Conservation (phyloP, 176 grass and related monocot genomes). For the Avena eriantha region DNA sequence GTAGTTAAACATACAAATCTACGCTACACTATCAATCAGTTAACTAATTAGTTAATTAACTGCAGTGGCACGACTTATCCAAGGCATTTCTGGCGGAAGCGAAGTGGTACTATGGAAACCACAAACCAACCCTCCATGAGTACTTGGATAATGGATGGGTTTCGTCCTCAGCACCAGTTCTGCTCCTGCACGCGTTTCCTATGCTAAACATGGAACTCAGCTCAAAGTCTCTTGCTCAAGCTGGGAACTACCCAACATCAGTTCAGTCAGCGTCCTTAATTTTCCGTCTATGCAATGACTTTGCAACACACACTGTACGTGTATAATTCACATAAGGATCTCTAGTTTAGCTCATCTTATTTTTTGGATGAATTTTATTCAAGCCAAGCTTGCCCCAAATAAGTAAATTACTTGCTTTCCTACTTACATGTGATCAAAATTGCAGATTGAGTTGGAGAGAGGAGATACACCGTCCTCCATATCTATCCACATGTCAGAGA, state of each 20-base stretch:
- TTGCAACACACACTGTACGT: not conserved
- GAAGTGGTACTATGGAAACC: constrained; percentile 44
- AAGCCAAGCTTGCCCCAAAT: not conserved
- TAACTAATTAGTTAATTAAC: too few relatives aligned
- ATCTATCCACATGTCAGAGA: constrained; percentile 54
- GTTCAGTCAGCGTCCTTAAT: too few relatives aligned
- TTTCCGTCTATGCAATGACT: constrained; percentile 17
- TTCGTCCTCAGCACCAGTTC: constrained; percentile 15
- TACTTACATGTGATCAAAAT: not conserved
- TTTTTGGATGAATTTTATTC: not conserved
- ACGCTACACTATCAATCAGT: too few relatives aligned
- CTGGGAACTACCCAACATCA: too few relatives aligned
- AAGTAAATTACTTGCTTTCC: not conserved
- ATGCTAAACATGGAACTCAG: not conserved
- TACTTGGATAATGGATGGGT: constrained; percentile 59
- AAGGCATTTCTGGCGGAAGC: constrained; percentile 47
- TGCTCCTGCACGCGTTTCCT: constrained; percentile 32
- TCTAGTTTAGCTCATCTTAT: not conserved
- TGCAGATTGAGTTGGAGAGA: constrained; percentile 50
- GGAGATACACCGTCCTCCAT: constrained; percentile 59
- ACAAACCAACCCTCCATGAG: constrained; percentile 23
- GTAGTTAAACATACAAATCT: too few relatives aligned
- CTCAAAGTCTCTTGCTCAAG: not conserved
- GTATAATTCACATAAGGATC: not conserved
- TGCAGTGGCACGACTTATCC: constrained; percentile 53